A percentile compares a stretch with the other conserved stretches of the same genome.
phyloP scores from a whole-genome alignment of 176 grass and related monocot genomes.

The Bolboschoenus planiculmis region DNA sequence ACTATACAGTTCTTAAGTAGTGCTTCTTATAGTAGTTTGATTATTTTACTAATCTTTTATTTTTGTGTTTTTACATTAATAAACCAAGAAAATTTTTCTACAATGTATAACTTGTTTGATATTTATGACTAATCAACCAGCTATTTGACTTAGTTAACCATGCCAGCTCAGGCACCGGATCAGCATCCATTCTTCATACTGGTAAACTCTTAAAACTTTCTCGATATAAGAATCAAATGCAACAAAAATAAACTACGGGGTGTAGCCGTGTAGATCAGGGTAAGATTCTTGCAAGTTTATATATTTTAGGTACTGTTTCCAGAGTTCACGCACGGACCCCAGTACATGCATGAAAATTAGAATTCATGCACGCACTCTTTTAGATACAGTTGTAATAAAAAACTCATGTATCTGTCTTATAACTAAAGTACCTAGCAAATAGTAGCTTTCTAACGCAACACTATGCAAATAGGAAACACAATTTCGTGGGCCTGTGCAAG shows the following conservation, averaged over 20 bases:
- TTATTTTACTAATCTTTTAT: background rate
- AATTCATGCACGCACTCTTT: background rate
- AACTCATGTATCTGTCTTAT: background rate
- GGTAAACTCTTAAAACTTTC: background rate
- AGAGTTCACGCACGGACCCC: background rate
- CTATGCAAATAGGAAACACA: background rate
- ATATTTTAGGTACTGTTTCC: too few species aligned
- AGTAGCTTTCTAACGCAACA: background rate
- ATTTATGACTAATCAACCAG: background rate
- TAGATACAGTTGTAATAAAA: background rate
- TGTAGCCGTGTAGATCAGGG: too few species aligned
- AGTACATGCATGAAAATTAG: background rate
- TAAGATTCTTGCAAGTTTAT: too few species aligned
- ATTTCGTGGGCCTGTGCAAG: background rate
- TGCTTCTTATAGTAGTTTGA: background rate
- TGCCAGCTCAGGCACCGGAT: background rate
- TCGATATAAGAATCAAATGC: background rate
- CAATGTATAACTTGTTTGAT: background rate
- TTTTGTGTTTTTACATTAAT: background rate
- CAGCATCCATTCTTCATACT: background rate
- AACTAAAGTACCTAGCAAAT: conserved; percentile 13
- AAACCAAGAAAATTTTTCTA: too few species aligned
- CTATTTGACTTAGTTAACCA: too few species aligned
- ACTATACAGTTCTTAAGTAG: background rate
- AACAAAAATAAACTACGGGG: too few species aligned